A percentile compares a stretch with the other conserved stretches of the same genome.
Evolutionary conservation across 179 eudicot species (phyloP).

Genomic region (Drosera spatulata): DNA sequence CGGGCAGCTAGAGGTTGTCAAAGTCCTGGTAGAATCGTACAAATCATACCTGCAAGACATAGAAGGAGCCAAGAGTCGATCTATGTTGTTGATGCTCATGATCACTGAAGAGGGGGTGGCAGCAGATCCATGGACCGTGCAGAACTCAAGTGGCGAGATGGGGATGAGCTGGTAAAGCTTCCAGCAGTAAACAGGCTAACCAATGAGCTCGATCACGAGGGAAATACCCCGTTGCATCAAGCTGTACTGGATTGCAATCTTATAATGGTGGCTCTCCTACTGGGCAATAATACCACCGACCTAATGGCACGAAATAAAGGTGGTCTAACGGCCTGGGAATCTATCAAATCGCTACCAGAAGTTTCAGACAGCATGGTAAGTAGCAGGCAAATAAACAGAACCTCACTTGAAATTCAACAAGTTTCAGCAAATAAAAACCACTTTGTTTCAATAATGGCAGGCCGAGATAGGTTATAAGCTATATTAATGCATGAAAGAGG

Average conservation of each 20-base stretch:
- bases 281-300: conserved; percentile 18
- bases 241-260: conserved; percentile 20
- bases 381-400: neutral
- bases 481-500: conserved; percentile 18
- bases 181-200: conserved; percentile 17
- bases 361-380: conserved; percentile 29
- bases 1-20: conserved; percentile 21
- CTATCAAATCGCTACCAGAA: conserved; percentile 24
- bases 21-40: conserved; percentile 18
- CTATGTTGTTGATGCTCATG: conserved; percentile 16
- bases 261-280: conserved; percentile 21
- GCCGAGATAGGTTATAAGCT: conserved; percentile 28
- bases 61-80: conserved; percentile 16
- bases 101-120: conserved; percentile 22
- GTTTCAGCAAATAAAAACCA: no score
- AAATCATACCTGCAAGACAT: conserved; percentile 19
- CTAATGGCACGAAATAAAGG: conserved; percentile 15
- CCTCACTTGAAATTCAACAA: neutral
- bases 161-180: conserved; percentile 14
- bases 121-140: conserved; percentile 31
- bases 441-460: conserved; percentile 10
- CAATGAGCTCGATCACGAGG: conserved; percentile 24
- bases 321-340: conserved; percentile 30
- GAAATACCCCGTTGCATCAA: conserved; percentile 33
- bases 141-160: conserved; percentile 26